Evolutionary conservation across 495 filamentous ascomycete genomes (phyloP).

Genomic region (Parachaetomium inaequale): DNA sequence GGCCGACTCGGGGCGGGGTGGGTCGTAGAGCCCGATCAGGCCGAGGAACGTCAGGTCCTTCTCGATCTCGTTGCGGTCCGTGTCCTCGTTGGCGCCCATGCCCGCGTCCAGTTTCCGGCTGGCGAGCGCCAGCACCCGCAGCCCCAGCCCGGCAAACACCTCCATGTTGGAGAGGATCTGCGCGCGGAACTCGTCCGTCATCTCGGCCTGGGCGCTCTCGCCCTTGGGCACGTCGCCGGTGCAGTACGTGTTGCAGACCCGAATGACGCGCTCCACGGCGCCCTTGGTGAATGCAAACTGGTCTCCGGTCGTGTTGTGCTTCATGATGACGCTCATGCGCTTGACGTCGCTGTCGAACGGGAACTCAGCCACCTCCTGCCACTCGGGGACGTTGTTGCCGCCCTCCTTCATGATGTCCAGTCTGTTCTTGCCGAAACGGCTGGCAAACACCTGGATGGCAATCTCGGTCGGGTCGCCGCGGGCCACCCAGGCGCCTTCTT

Average conservation of each 20-base stretch:
- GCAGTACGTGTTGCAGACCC: constrained; percentile 28
- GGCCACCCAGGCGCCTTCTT: constrained; percentile 58
- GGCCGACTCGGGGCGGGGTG: constrained; percentile 64
- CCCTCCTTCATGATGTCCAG: constrained; percentile 53
- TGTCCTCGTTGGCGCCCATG: constrained; percentile 29
- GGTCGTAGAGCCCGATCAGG: constrained; percentile 68
- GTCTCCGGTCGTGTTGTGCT: constrained; percentile 29
- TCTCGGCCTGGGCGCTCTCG: constrained; percentile 42
- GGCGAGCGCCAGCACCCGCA: constrained; percentile 72
- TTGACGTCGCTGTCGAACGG: constrained; percentile 80
- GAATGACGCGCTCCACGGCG: constrained; percentile 72
- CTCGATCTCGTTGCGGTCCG: constrained; percentile 50
- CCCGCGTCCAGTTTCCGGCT: constrained; percentile 36
- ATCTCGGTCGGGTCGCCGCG: constrained; percentile 82
- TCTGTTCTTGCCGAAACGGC: constrained; percentile 63
- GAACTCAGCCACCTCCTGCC: constrained; percentile 62
- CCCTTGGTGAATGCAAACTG: constrained; percentile 69
- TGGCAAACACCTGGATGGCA: constrained; percentile 73
- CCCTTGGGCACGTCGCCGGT: constrained; percentile 2
- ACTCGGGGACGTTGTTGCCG: constrained; percentile 24
- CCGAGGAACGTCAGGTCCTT: constrained; percentile 58
- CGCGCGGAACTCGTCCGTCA: constrained; percentile 58
- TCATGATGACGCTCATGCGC: constrained; percentile 76
- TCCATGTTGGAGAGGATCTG: constrained; percentile 61
- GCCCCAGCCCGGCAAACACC: constrained; percentile 62